phyloP scores from a whole-genome alignment of 495 filamentous ascomycete species.

The Evernia prunastri region DNA sequence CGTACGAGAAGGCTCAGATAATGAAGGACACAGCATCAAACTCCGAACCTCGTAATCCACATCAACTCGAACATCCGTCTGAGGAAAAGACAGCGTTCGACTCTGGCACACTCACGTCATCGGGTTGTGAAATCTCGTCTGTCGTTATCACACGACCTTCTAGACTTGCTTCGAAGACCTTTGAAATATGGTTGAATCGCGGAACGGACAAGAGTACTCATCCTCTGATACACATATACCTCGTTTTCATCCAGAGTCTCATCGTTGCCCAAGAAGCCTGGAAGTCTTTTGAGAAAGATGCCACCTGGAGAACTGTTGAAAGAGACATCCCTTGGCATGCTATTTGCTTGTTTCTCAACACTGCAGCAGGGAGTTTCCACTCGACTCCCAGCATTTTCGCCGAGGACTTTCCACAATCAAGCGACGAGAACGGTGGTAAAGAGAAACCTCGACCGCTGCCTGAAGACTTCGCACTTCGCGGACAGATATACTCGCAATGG shows the following conservation, averaged over 20 bases:
- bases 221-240: slow-evolving; percentile 61
- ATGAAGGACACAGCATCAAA: not conserved
- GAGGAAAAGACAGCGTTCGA: no score
- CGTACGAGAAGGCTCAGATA: not conserved
- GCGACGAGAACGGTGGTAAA: slow-evolving; percentile 44
- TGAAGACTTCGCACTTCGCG: slow-evolving; percentile 76
- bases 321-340: slow-evolving; percentile 60
- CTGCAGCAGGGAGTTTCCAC: slow-evolving; percentile 41
- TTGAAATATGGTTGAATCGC: not conserved
- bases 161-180: not conserved
- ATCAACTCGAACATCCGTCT: not conserved
- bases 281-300: slow-evolving; percentile 40
- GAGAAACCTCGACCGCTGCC: slow-evolving; percentile 54
- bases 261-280: slow-evolving; percentile 31
- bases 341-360: slow-evolving; percentile 60
- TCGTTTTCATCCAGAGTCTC: slow-evolving; percentile 59
- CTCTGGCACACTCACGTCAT: no score
- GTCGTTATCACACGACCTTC: not conserved
- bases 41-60: not conserved
- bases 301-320: slow-evolving; percentile 41
- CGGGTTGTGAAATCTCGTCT: no score
- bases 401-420: slow-evolving; percentile 43
- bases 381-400: slow-evolving; percentile 16
- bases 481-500: slow-evolving; percentile 41
- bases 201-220: not conserved